Base-by-base conservation (phyloP, 805 yeast genomes). In the Myxozyma mucilagina region DNA sequence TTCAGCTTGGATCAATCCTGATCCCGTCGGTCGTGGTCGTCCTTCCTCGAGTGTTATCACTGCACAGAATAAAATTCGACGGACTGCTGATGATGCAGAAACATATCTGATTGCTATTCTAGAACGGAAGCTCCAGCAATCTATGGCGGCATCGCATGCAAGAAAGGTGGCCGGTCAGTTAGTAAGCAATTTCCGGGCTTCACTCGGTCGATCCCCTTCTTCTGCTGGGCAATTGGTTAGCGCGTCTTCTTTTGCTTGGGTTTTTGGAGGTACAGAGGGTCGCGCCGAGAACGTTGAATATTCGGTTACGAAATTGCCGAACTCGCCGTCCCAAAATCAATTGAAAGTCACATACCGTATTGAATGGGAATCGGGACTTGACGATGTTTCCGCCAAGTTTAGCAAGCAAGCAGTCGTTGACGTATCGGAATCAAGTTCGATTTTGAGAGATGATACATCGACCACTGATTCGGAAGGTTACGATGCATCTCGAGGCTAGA, bases 1-100 rank as follows among this genome's bases (percentile, higher is more conserved):
- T 11, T 62, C 65, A 1, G 62, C 63, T 6, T 62, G 63, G 65
- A 47, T 59, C 14, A 36, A 58, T 14, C 63, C 53, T 18, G 63
- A 59, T 18, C 53, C 56, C 9, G 34, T 48, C n/a, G 61, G 65
- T 6, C 63, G 63, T 7, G 61, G 63, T 5, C 57, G 63, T 29
- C 64, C 64, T 13, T 9, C 42, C 5, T 42, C 53, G 6, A 42
- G 9, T 14, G 10, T 1, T n/a, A 8, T 24, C 7, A 35, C 8
- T 38, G 54, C 53, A 11, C 47, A 39, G 54, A 57, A 48, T 18
- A 59, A 48, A 29, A 41, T 32, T 24, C 59, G 41, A 36, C 45
- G 38, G 13, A 24, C 36, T 6, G 53, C 32, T 34, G 57, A 60
- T 52, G 54, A 49, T n/a, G 52, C 45, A 7, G 63, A 60, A 24